Conservation (phyloP, 1,139 yeast species). For the Suhomyces coccinellae region DNA sequence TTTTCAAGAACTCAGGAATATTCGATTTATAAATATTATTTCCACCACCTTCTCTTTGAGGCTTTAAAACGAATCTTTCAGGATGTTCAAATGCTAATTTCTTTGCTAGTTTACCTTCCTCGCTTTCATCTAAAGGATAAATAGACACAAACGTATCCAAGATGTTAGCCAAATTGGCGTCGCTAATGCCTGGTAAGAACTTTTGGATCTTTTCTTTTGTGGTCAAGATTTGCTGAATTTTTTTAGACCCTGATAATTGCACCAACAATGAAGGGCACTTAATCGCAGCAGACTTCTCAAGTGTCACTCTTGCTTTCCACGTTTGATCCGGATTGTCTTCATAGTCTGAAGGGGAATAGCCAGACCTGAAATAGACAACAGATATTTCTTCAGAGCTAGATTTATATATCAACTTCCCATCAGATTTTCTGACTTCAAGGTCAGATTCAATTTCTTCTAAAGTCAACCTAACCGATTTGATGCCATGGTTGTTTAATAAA, state of each 20-base stretch:
- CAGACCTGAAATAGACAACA: conserved; percentile 87
- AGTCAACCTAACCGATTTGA: conserved; percentile 65
- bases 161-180: conserved; percentile 32
- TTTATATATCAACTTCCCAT: conserved; percentile 51
- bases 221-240: conserved; percentile 85
- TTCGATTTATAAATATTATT: conserved; percentile 85
- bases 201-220: conserved; percentile 46
- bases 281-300: conserved; percentile 78
- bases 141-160: conserved; percentile 77
- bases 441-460: conserved; percentile 56
- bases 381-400: conserved; percentile 70
- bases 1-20: conserved; percentile 69
- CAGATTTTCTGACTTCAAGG: conserved; percentile 31
- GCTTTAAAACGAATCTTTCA: conserved; percentile 77
- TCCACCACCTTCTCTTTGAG: conserved; percentile 97
- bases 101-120: conserved; percentile 63
- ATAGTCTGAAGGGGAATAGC: conserved; percentile 81
- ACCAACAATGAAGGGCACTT: conserved; percentile 89
- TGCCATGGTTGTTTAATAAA: conserved; percentile 54
- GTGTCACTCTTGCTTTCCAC: conserved; percentile 73
- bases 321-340: conserved; percentile 48
- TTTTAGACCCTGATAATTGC: conserved; percentile 90
- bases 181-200: conserved; percentile 41
- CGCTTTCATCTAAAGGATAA: conserved; percentile 77
- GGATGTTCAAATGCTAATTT: conserved; percentile 69